These are phyloP conservation scores for Herpetomonas samuelpessoai DNA, from an alignment of 208 protist genomes.

Conservation along the genomic window DNA sequence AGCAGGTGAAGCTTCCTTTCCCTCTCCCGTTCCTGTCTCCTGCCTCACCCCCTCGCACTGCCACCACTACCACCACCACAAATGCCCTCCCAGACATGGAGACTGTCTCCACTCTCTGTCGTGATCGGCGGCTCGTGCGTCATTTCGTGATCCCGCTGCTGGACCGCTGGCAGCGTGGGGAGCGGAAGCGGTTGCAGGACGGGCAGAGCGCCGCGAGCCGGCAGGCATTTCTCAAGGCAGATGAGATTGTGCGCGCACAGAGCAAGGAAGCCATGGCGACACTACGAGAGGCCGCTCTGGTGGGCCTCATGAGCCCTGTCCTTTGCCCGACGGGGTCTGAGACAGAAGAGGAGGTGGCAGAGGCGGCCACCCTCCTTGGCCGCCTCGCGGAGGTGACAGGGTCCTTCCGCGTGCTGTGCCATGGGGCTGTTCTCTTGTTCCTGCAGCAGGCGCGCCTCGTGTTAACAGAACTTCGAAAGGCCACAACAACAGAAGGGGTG, in stretches of 20 bases:
- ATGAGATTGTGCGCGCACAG: neutral
- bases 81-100: no score
- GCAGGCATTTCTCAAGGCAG: neutral
- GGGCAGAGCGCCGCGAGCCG: neutral
- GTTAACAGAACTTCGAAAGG: neutral
- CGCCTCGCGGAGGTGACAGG: conserved; percentile 21
- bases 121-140: neutral
- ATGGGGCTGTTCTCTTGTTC: conserved; percentile 11
- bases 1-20: neutral
- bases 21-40: neutral
- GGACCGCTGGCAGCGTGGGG: conserved; percentile 15
- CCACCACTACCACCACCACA: no score
- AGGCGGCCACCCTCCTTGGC: conserved; percentile 15
- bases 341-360: neutral
- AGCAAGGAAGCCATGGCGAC: neutral
- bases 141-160: conserved; percentile 16
- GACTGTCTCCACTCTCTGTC: no score
- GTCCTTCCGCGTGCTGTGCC: conserved; percentile 29
- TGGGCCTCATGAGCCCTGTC: no score
- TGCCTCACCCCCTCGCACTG: no score
- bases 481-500: neutral
- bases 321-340: neutral
- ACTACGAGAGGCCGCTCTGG: no score
- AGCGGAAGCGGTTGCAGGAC: neutral
- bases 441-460: conserved; percentile 8